Base-by-base conservation (phyloP, 2,329 filamentous ascomycete genomes). In the Ophiostoma sp. region DNA sequence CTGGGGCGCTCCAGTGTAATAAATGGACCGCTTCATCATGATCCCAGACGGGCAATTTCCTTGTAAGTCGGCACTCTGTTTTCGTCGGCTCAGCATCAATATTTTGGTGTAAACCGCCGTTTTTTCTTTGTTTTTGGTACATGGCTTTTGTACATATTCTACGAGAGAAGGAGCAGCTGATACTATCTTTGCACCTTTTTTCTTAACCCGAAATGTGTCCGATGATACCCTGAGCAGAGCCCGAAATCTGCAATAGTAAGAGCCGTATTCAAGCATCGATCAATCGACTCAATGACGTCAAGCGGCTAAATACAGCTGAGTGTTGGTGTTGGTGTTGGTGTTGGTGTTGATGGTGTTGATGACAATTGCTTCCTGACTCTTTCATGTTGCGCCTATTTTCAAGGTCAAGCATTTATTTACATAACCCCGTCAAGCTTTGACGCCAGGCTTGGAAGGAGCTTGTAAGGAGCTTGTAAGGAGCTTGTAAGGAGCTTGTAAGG, bases 11-110 rank as follows among this genome's bases (percentile, higher is more conserved):
- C 64, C 64, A 67, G 11, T 66, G 17, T 67, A 41, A 44, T 13
- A 67, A 67, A 2, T 20, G 65, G 65, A 39, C 4, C 39, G 11
- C 23, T 5, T 31, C 39, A 67, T 31, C 39, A 17, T 5, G 35
- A 27, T 48, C 36, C 39, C 39, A 48, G 35, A 41, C 15, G 64
- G 64, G 64, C 33, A 41, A 41, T 41, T 66, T 27, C 36, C 64
- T 36, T 66, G 64, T 36, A 48, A 67, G 65, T 67, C 65, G 65
- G 64, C 7, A 48, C 39, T 44, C 39, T 66, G 39, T 41, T 48
- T 44, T 44, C 65, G 65, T 65, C 62, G 35, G 35, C 62, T 23
- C 35, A 65, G 33, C 35, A 39, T 64, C 31, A 7, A 35, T 33
- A 31, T 62, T 62, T 36, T 31, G 5, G 60, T 35, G 60, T 64